Evolutionary conservation across 2,329 filamentous ascomycete genomes (phyloP).

Genomic region (Aplosporella prunicola): DNA sequence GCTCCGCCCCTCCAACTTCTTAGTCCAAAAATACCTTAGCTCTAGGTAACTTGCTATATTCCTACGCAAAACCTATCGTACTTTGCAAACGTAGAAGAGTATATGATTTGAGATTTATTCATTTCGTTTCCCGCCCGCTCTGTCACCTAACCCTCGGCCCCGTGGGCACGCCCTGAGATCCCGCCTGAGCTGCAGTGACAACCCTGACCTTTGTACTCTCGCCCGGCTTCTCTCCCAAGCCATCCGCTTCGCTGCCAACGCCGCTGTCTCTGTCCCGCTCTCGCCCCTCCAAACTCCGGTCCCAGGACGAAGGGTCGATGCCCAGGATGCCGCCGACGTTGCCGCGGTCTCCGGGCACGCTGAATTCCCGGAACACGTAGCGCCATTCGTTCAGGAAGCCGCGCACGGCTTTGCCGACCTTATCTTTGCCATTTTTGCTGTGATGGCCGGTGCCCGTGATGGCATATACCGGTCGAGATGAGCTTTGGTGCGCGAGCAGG

Average conservation of each 20-base stretch:
- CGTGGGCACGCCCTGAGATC: slow-evolving; percentile 21
- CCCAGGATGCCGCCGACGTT: slow-evolving; percentile 60
- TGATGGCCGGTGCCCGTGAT: slow-evolving; percentile 97
- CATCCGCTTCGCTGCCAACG: slow-evolving; percentile 20
- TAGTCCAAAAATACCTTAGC: too few relatives aligned
- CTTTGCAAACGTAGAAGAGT: too few relatives aligned
- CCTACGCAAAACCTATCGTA: too few relatives aligned
- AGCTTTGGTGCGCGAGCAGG: slow-evolving; percentile 70
- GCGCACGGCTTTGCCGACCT: slow-evolving; percentile 88
- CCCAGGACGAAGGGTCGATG: slow-evolving; percentile 53
- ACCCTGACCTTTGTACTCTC: slow-evolving; percentile 21
- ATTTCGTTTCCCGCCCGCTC: background rate
- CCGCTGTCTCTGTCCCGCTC: slow-evolving; percentile 11
- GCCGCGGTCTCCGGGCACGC: slow-evolving; percentile 86
- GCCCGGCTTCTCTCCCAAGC: slow-evolving; percentile 20
- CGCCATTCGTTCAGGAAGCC: slow-evolving; percentile 90
- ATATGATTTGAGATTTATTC: slow-evolving; percentile 10
- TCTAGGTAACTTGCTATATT: too few relatives aligned
- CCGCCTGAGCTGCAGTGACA: slow-evolving; percentile 29
- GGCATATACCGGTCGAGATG: slow-evolving; percentile 70
- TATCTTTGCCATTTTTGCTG: slow-evolving; percentile 97
- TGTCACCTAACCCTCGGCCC: slow-evolving; percentile 19
- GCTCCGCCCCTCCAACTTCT: too few relatives aligned
- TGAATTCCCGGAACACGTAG: slow-evolving; percentile 93
- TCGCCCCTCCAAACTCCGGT: slow-evolving; percentile 33